phyloP scores from a whole-genome alignment of 2,329 filamentous ascomycete species.

The Ceratocystis harringtonii region DNA sequence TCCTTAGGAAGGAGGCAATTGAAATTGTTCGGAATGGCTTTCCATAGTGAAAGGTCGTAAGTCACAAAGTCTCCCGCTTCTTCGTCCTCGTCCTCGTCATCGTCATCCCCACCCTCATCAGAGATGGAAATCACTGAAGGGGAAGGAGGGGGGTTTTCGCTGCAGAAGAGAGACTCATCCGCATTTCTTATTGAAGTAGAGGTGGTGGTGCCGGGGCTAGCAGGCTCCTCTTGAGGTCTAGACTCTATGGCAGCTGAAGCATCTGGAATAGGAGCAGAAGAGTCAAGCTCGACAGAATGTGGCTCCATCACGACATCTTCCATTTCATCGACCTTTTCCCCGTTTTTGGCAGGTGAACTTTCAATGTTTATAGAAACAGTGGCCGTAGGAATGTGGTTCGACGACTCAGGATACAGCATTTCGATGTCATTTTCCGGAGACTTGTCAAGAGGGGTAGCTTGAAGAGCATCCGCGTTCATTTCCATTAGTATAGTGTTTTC shows the following conservation, averaged over 20 bases:
- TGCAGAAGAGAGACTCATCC: conserved; percentile 21
- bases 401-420: neutral
- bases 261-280: neutral
- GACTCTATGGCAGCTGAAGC: neutral
- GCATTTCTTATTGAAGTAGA: conserved; percentile 21
- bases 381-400: neutral
- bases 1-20: conserved; percentile 7
- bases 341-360: neutral
- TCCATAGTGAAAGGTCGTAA: conserved; percentile 12
- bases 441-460: neutral
- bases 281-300: neutral
- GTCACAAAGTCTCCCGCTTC: conserved; percentile 16
- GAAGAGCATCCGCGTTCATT: too few relatives aligned
- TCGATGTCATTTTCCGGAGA: neutral
- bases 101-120: conserved; percentile 19
- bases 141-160: neutral
- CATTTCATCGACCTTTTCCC: conserved; percentile 8
- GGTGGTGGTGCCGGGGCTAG: conserved; percentile 15
- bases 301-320: conserved; percentile 14
- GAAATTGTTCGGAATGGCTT: conserved; percentile 4
- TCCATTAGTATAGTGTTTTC: neutral
- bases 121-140: conserved; percentile 20
- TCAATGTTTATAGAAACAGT: neutral
- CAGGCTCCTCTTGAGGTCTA: neutral
- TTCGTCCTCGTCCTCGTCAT: conserved; percentile 20